Base-by-base conservation (phyloP, 345 rosid genomes). In the Pelargonium nanum region DNA sequence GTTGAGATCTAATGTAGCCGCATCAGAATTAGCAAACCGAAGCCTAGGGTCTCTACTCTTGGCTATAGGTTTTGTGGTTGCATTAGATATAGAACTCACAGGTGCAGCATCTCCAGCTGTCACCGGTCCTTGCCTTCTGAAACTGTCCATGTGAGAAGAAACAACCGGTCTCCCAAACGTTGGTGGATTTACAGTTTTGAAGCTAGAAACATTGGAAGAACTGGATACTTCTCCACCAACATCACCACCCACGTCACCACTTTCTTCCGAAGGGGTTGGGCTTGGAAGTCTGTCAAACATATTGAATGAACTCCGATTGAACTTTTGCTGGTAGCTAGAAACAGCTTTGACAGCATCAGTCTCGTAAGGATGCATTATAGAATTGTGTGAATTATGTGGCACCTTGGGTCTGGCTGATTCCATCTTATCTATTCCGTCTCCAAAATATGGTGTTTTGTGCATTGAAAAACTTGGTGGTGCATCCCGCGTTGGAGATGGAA, bases 11-110 rank as follows among this genome's bases (percentile, higher is more conserved):
- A 62, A 69, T 71, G 70, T 68, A 63, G 62, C 72, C 21, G 58
- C 58, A 72, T 87, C 83, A 56, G 86, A 62, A 51, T 70, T 85
- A 32, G 58, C 75, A 77, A 75, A 79, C 65, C 92, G 78, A 75
- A 90, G 89, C 72, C 99, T 86, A 26, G 99, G 99, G 67, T 93
- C 99, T 73, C 97, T 80, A 78, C 87, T 83, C 79, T 77, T 90
- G 66, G 77, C 76, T 40, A 89, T 71, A 61, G 83, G 56, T 76
- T 81, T 93, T 21, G 59, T 65, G 2, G 71, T 63, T 63, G 73
- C 71, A 54, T 70, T 74, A 75, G 80, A 30, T 22, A 53, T 69
- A 62, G 79, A 68, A 70, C 60, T 64, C 24, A 65, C 7, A 17
- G 71, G 59, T n/a, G 71, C 67, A 59, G 61, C 64, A 72, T 62